These are phyloP conservation scores for Leptographium wingfieldii DNA, from an alignment of 2,329 filamentous ascomycete genomes.

Conservation along the genomic window DNA sequence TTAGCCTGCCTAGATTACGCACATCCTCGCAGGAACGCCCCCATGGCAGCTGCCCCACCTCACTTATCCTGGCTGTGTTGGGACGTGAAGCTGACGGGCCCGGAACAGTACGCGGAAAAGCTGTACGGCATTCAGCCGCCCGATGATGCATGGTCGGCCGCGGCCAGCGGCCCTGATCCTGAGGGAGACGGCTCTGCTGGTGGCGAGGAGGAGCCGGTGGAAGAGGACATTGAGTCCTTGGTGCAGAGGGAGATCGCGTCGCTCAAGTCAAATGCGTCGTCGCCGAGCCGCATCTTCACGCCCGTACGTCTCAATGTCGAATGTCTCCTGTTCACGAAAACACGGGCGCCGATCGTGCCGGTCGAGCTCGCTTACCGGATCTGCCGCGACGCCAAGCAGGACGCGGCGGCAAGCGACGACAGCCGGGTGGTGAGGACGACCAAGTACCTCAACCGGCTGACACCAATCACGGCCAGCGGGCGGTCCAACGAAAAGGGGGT, in stretches of 20 bases:
- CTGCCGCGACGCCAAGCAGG: constrained; percentile 38
- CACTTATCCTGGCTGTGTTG: neutral
- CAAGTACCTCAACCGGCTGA: constrained; percentile 45
- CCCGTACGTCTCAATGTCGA: constrained; percentile 44
- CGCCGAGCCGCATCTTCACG: constrained; percentile 26
- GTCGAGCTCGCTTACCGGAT: constrained; percentile 40
- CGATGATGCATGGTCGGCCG: constrained; percentile 14
- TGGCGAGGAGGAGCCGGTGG: constrained; percentile 20
- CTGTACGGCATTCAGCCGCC: constrained; percentile 39
- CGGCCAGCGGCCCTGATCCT: neutral
- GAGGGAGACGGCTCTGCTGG: constrained; percentile 12
- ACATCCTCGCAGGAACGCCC: neutral
- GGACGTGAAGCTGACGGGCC: neutral
- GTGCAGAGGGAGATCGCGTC: constrained; percentile 59
- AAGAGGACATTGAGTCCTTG: constrained; percentile 58
- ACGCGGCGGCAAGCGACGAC: constrained; percentile 12
- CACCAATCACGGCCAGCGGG: constrained; percentile 38
- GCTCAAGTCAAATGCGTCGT: constrained; percentile 33
- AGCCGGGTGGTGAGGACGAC: constrained; percentile 27
- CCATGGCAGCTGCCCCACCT: neutral
- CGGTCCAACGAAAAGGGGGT: constrained; percentile 60
- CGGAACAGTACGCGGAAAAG: constrained; percentile 48
- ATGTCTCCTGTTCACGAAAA: constrained; percentile 51
- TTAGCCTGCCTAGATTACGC: neutral
- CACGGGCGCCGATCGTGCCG: constrained; percentile 41